Evolutionary conservation across 129 eudicot species (phyloP).

Genomic region (Centrapalus pauciflorus): DNA sequence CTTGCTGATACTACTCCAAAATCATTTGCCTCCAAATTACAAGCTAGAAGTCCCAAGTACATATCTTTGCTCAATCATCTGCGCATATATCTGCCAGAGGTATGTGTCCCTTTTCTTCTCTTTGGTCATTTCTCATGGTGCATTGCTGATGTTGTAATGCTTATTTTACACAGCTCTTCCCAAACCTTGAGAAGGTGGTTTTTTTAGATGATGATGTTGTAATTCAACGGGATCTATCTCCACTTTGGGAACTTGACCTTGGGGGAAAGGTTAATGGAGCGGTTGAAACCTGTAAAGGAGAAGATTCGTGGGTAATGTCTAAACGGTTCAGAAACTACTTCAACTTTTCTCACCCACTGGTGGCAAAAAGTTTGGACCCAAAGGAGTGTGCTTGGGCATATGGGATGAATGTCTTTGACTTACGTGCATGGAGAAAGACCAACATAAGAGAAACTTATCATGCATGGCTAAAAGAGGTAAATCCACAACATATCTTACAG

Average conservation of each 20-base stretch:
- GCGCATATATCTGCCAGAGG: conserved; percentile 99
- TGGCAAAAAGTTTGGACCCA: conserved; percentile 80
- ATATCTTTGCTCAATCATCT: conserved; percentile 96
- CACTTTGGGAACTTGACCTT: conserved; percentile 89
- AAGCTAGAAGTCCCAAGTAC: conserved; percentile 97
- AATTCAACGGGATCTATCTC: conserved; percentile 83
- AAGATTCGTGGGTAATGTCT: conserved; percentile 97
- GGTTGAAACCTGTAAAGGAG: conserved; percentile 97
- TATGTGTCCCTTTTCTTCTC: conserved; percentile 7
- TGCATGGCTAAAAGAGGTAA: conserved; percentile 95
- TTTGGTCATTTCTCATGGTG: conserved; percentile 13
- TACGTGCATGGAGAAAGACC: conserved; percentile 87
- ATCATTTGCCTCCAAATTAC: conserved; percentile 84
- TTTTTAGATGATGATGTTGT: conserved; percentile 96
- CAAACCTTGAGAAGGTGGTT: conserved; percentile 93
- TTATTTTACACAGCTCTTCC: conserved; percentile 72
- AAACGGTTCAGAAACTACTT: conserved; percentile 85
- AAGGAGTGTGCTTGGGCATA: conserved; percentile 99
- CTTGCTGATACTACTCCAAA: conserved; percentile 67
- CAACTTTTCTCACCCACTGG: conserved; percentile 94
- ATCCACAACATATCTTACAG: not conserved
- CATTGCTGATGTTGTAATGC: conserved; percentile 12
- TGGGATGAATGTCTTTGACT: conserved; percentile 93
- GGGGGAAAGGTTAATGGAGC: conserved; percentile 97
- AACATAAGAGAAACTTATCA: conserved; percentile 88